phyloP scores from a whole-genome alignment of 1,139 yeast species.

The Nadsonia starkeyi-henricii region DNA sequence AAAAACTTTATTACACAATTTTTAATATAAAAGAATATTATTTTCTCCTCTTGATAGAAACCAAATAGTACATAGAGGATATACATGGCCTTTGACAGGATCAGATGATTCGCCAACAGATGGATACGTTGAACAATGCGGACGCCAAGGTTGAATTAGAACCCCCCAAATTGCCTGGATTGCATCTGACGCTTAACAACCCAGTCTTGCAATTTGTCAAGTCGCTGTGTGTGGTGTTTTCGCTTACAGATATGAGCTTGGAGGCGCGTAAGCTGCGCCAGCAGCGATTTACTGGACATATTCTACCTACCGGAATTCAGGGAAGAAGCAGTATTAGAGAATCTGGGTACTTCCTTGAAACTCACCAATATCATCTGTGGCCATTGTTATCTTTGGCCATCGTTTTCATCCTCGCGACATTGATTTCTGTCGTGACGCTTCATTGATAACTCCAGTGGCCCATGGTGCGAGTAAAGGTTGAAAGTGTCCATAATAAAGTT shows the following conservation, averaged over 20 bases:
- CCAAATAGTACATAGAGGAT: no score
- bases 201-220: constrained; percentile 76
- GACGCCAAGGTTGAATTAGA: constrained; percentile 49
- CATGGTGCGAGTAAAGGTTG: neutral
- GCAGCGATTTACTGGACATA: constrained; percentile 53
- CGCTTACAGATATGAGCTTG: constrained; percentile 44
- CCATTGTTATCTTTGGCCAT: no score
- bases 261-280: constrained; percentile 66
- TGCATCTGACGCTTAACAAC: constrained; percentile 22
- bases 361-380: constrained; percentile 64
- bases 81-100: no score
- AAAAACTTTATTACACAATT: no score
- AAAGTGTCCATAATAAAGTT: constrained; percentile 49
- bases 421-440: constrained; percentile 55
- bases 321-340: constrained; percentile 54
- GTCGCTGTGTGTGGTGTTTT: constrained; percentile 55
- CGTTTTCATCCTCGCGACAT: constrained; percentile 66
- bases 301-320: constrained; percentile 81
- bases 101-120: constrained; percentile 54
- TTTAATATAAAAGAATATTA: no score
- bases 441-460: constrained; percentile 33
- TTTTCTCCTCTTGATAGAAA: no score
- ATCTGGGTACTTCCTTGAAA: constrained; percentile 61
- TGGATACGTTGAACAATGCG: constrained; percentile 58
- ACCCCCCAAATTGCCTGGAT: constrained; percentile 41